These are phyloP conservation scores for Coprinopsis sp. DNA, from an alignment of 768 basidiomycete genomes.

Conservation along the genomic window DNA sequence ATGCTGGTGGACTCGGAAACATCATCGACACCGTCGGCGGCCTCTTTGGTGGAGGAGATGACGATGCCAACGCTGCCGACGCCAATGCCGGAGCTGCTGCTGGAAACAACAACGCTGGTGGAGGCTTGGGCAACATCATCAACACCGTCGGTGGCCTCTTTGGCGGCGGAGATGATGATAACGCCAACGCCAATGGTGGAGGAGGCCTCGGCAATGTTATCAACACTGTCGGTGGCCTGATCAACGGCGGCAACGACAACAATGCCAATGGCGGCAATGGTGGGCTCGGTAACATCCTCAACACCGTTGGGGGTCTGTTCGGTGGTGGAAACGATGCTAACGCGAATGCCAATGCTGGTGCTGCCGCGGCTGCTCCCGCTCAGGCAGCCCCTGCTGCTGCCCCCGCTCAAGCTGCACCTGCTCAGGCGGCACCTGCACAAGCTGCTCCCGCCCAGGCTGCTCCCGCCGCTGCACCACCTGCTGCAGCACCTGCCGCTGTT, in stretches of 20 bases:
- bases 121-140: neutral
- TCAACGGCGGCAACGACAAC: neutral
- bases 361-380: too few relatives aligned
- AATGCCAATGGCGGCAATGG: too few relatives aligned
- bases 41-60: neutral
- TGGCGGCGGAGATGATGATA: neutral
- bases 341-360: neutral
- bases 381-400: too few relatives aligned
- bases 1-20: neutral
- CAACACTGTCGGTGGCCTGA: neutral
- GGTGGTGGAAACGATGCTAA: neutral
- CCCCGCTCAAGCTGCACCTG: neutral
- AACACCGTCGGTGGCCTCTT: constrained; percentile 1
- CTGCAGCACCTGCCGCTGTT: neutral
- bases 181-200: neutral
- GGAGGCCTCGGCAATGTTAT: neutral
- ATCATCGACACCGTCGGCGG: constrained; percentile 1
- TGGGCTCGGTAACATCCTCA: too few relatives aligned
- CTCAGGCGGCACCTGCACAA: neutral
- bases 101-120: neutral
- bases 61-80: neutral
- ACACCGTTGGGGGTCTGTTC: neutral
- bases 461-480: neutral
- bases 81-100: neutral
- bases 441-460: neutral